Conservation (phyloP, 192 early-diverging fungal genomes). For the Mortierella claussenii region DNA sequence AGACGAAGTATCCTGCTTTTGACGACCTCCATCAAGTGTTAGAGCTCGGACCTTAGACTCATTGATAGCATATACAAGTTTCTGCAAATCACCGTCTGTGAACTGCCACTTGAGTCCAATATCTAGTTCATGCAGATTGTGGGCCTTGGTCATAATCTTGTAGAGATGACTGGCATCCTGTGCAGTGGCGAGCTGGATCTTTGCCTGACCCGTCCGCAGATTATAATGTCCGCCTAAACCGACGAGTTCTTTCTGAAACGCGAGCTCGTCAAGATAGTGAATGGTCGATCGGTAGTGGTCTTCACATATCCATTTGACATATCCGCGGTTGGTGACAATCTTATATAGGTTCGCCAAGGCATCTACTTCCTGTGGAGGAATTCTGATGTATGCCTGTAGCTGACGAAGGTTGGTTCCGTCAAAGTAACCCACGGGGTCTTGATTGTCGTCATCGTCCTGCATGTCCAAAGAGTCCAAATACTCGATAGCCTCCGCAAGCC, state of each 20-base stretch:
- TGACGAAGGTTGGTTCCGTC: conserved; percentile 32
- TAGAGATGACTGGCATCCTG: conserved; percentile 22
- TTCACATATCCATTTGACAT: conserved; percentile 40
- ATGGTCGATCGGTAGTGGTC: conserved; percentile 30
- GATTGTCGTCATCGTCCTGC: neutral
- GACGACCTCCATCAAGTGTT: conserved; percentile 20
- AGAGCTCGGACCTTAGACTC: conserved; percentile 14
- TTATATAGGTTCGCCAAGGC: conserved; percentile 9
- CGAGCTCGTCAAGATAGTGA: conserved; percentile 16
- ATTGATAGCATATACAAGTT: conserved; percentile 14
- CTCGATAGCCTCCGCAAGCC: conserved; percentile 22
- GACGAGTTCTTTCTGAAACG: conserved; percentile 17
- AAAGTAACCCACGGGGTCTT: conserved; percentile 1
- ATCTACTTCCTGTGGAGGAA: conserved; percentile 1
- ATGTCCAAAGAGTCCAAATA: conserved; percentile 27
- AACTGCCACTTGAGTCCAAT: conserved; percentile 24
- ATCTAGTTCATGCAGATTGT: conserved; percentile 23
- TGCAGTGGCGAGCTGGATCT: conserved; percentile 2
- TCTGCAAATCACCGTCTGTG: conserved; percentile 17
- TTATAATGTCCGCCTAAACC: conserved; percentile 20
- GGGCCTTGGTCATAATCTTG: conserved; percentile 12
- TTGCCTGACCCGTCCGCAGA: conserved; percentile 14
- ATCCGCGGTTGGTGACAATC: conserved; percentile 22
- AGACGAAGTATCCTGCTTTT: conserved; percentile 5
- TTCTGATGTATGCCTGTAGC: conserved; percentile 21